These are phyloP conservation scores for Fomitiporia mediterranea DNA, from an alignment of 1,284 basidiomycete species.

Conservation along the genomic window DNA sequence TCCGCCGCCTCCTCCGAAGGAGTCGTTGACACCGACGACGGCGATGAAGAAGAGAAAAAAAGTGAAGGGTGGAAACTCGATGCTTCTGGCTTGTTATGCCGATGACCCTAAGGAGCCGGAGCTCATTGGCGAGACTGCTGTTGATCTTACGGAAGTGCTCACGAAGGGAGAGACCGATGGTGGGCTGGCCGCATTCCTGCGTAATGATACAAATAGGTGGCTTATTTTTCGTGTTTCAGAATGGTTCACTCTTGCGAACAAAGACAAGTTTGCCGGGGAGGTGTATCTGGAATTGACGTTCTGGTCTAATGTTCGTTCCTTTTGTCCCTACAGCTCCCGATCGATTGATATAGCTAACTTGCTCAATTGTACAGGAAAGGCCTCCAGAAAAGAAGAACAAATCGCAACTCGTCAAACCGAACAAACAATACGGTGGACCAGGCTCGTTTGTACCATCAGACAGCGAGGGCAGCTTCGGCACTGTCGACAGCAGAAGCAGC, in stretches of 20 bases:
- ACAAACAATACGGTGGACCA: conserved; percentile 68
- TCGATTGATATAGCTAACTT: conserved; percentile 8
- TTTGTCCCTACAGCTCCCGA: not conserved
- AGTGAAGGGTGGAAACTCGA: conserved; percentile 69
- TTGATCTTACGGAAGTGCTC: conserved; percentile 87
- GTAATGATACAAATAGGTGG: not conserved
- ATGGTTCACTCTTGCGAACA: conserved; percentile 88
- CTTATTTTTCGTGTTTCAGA: conserved; percentile 46
- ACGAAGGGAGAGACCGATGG: conserved; percentile 97
- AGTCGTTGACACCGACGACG: conserved; percentile 49
- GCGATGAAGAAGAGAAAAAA: conserved; percentile 48
- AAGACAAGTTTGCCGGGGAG: conserved; percentile 91
- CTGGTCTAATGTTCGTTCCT: conserved; percentile 85
- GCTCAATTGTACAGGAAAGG: conserved; percentile 50
- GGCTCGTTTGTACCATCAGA: conserved; percentile 65
- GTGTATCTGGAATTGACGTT: conserved; percentile 94
- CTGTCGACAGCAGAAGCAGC: conserved; percentile 37
- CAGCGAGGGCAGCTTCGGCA: conserved; percentile 33
- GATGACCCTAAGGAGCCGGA: conserved; percentile 95
- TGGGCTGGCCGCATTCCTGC: conserved; percentile 36
- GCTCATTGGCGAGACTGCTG: conserved; percentile 86
- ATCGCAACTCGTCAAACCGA: conserved; percentile 45
- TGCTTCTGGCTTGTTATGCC: conserved; percentile 87
- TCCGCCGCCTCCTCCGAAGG: conserved; percentile 52
- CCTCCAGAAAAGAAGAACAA: conserved; percentile 63